phyloP scores from a whole-genome alignment of 2,329 filamentous ascomycete genomes.

The Alternaria brassicicola region DNA sequence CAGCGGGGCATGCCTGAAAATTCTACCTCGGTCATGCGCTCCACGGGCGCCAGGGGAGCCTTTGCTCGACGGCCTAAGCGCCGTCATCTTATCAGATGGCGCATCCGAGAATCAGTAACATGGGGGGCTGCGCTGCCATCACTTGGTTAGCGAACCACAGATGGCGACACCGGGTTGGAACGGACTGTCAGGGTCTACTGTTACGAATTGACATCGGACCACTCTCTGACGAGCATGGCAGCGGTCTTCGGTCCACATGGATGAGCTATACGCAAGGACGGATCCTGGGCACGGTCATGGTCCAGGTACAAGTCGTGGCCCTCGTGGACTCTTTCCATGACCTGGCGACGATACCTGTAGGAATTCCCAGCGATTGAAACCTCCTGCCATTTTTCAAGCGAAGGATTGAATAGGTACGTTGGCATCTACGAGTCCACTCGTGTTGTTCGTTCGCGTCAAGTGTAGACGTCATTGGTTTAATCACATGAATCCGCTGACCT shows the following conservation, averaged over 20 bases:
- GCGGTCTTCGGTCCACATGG: slow-evolving; percentile 25
- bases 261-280: slow-evolving; percentile 21
- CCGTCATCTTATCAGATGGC: slow-evolving; percentile 42
- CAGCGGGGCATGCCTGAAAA: slow-evolving; percentile 36
- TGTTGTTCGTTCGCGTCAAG: slow-evolving; percentile 5
- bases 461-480: slow-evolving; percentile 32
- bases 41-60: slow-evolving; percentile 27
- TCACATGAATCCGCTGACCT: slow-evolving; percentile 14
- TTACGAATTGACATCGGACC: slow-evolving; percentile 33
- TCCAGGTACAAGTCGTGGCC: slow-evolving; percentile 29
- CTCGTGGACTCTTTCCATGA: slow-evolving; percentile 23
- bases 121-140: slow-evolving; percentile 8
- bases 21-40: slow-evolving; percentile 38
- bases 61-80: slow-evolving; percentile 14
- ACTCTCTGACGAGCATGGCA: slow-evolving; percentile 37
- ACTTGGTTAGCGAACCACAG: slow-evolving; percentile 20
- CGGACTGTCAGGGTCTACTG: slow-evolving; percentile 25
- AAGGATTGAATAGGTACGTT: neutral
- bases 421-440: neutral
- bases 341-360: slow-evolving; percentile 3
- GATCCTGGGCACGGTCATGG: slow-evolving; percentile 23
- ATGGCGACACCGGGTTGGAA: slow-evolving; percentile 27
- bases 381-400: neutral
- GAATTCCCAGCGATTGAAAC: neutral
- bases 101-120: slow-evolving; percentile 27